Evolutionary conservation across 2,329 filamentous ascomycete species (phyloP).

Genomic region (Alternaria viburni): DNA sequence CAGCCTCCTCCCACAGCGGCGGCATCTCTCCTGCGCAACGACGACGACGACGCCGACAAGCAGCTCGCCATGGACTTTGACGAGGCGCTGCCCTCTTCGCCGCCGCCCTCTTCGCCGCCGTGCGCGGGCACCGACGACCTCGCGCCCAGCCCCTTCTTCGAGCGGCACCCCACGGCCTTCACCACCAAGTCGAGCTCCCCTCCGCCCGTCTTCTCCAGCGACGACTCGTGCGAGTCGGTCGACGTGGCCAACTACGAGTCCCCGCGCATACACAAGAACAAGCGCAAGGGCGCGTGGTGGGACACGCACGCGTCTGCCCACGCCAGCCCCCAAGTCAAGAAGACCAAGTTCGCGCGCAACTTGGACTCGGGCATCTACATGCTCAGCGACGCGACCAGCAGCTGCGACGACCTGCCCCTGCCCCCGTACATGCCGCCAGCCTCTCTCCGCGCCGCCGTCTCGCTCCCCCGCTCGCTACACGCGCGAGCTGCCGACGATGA

Average conservation of each 20-base stretch:
- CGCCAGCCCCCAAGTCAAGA: constrained; percentile 28
- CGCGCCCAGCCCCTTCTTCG: constrained; percentile 32
- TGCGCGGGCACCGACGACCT: constrained; percentile 26
- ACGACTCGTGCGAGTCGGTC: constrained; percentile 35
- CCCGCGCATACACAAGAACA: constrained; percentile 41
- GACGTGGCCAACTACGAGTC: constrained; percentile 42
- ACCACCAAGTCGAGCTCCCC: constrained; percentile 42
- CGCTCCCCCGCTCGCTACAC: background rate
- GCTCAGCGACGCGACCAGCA: constrained; percentile 36
- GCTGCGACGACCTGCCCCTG: constrained; percentile 17
- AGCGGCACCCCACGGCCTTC: constrained; percentile 18
- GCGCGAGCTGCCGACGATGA: background rate
- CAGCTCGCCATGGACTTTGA: constrained; percentile 29
- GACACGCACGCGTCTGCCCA: constrained; percentile 24
- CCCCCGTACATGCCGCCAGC: constrained; percentile 21
- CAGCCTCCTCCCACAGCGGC: constrained; percentile 1
- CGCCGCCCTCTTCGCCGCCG: constrained; percentile 26
- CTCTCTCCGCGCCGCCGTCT: background rate
- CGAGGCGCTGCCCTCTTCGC: constrained; percentile 29
- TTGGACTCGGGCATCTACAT: constrained; percentile 42
- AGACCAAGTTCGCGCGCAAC: constrained; percentile 37
- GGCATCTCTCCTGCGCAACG: background rate
- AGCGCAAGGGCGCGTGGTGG: constrained; percentile 43
- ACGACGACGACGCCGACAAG: background rate
- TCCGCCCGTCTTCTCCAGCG: constrained; percentile 43